A percentile compares a stretch with the other conserved stretches of the same genome.
These are phyloP conservation scores for Isatis tinctoria DNA, from an alignment of 345 rosid genomes.

Conservation along the genomic window DNA sequence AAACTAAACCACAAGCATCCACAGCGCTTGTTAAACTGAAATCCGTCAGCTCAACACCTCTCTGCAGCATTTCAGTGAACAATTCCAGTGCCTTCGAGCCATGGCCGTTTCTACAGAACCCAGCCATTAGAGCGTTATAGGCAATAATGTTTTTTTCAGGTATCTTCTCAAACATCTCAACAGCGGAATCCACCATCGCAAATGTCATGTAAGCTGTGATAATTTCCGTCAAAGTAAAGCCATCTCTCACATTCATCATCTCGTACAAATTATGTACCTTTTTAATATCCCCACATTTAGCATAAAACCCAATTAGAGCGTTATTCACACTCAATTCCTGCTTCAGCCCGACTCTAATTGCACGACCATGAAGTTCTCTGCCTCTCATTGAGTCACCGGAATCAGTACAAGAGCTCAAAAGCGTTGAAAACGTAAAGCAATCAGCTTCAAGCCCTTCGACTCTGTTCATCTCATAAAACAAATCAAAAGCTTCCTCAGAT, in stretches of 20 bases:
- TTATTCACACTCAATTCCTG: constrained; percentile 57
- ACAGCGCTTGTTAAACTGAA: constrained; percentile 56
- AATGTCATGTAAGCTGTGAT: constrained; percentile 61
- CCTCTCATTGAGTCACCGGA: constrained; percentile 43
- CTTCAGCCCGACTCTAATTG: constrained; percentile 53
- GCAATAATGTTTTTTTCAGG: constrained; percentile 59
- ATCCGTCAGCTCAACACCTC: constrained; percentile 58
- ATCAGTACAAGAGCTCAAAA: constrained; percentile 60
- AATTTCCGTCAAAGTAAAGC: constrained; percentile 65
- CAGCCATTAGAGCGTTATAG: constrained; percentile 65
- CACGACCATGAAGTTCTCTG: constrained; percentile 59
- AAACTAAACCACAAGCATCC: constrained; percentile 62
- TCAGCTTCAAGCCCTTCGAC: constrained; percentile 41
- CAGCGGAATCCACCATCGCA: constrained; percentile 58
- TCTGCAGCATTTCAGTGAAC: constrained; percentile 50
- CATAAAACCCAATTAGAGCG: constrained; percentile 64
- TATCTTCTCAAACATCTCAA: constrained; percentile 54
- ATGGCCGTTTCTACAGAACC: constrained; percentile 56
- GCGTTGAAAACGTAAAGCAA: constrained; percentile 53
- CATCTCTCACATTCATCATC: constrained; percentile 52
- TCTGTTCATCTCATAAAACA: constrained; percentile 41
- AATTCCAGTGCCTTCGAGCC: constrained; percentile 45
- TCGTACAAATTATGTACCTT: constrained; percentile 48
- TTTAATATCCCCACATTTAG: constrained; percentile 38
- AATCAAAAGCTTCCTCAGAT: constrained; percentile 43